Evolutionary conservation across 768 basidiomycete species (phyloP), one percentile per base, ranked within the genome.

Genomic region (Hebeloma cylindrosporum): DNA sequence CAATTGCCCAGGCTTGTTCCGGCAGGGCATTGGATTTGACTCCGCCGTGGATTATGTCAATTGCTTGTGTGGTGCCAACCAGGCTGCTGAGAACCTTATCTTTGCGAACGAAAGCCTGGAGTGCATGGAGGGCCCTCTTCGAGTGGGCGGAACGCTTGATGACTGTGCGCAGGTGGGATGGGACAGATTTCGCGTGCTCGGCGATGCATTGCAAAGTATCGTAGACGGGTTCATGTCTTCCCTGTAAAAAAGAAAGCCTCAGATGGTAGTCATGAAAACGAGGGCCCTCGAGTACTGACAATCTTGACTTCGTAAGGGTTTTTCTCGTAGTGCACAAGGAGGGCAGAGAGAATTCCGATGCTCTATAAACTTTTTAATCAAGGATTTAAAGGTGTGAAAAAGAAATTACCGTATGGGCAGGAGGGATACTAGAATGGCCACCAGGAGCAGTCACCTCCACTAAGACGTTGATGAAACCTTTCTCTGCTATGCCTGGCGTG

Each of bases 401-500:
- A 46, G 16, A 2, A 51, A 72, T 52, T 58, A 80, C 86, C 2
- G 92, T 95, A 53, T 96, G 91, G 2, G 66, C 56, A 11, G 88
- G 89, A 11, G 93, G 93, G 10, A 92, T 67, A 54, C 85, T 88
- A 0, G 91, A 93, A 63, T 94, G 93, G 0, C 93, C 93, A 4
- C 93, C 92, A 0, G 82, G 71, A 0, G 83, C 70, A 10, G 74
- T 65, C 6, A 93, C 80, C 44, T 82, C 75, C n/a, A 92, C 69
- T 27, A 63, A 68, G 13, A 82, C 74, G 56, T 88, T 73, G 7
- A 84, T 32, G 43, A 73, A 79, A 5, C 91, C 91, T 60, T 88
- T 90, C 66, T 91, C 88, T 0, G 79, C 79, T 18, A 87, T 75
- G 2, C 72, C 85, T 7, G 82, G 83, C 0, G 66, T 65, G 3